Evolutionary conservation across 2,329 filamentous ascomycete genomes (phyloP).

Genomic region (Claviceps humidiphila): DNA sequence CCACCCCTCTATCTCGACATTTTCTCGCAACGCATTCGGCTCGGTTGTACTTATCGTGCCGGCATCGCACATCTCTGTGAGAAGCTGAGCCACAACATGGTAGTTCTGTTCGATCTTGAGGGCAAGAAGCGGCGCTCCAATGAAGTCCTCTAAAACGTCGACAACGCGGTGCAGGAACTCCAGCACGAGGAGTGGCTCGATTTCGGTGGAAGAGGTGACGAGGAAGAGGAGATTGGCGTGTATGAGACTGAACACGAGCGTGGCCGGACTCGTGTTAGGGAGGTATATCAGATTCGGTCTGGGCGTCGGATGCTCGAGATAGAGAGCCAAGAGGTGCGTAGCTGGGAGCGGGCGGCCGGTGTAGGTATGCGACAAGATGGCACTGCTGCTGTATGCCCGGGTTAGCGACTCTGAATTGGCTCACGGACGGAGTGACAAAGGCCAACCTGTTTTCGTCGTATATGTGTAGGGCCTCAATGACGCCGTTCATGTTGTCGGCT

Average conservation of each 20-base stretch:
- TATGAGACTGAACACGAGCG: constrained; percentile 74
- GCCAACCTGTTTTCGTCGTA: constrained; percentile 87
- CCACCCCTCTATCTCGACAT: constrained; percentile 83
- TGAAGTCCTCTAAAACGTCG: constrained; percentile 87
- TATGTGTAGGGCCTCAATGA: constrained; percentile 91
- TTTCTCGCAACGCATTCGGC: constrained; percentile 78
- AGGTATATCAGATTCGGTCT: constrained; percentile 81
- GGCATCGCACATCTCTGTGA: constrained; percentile 93
- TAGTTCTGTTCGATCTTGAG: constrained; percentile 82
- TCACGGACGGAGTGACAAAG: neutral
- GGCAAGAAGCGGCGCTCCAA: constrained; percentile 75
- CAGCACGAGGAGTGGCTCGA: constrained; percentile 77
- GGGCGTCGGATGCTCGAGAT: constrained; percentile 67
- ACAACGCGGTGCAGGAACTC: constrained; percentile 91
- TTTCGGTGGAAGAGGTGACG: constrained; percentile 71
- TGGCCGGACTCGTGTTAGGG: constrained; percentile 68
- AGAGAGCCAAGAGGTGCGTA: constrained; percentile 66
- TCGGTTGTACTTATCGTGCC: constrained; percentile 85
- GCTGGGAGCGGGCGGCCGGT: constrained; percentile 68
- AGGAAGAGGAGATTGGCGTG: constrained; percentile 82
- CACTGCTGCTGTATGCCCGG: constrained; percentile 25
- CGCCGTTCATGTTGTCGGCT: constrained; percentile 56
- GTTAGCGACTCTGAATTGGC: neutral
- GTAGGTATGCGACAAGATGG: constrained; percentile 82
- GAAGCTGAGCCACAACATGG: constrained; percentile 82